phyloP scores from a whole-genome alignment of 2,329 filamentous ascomycete genomes.

The Sporothrix sp. region DNA sequence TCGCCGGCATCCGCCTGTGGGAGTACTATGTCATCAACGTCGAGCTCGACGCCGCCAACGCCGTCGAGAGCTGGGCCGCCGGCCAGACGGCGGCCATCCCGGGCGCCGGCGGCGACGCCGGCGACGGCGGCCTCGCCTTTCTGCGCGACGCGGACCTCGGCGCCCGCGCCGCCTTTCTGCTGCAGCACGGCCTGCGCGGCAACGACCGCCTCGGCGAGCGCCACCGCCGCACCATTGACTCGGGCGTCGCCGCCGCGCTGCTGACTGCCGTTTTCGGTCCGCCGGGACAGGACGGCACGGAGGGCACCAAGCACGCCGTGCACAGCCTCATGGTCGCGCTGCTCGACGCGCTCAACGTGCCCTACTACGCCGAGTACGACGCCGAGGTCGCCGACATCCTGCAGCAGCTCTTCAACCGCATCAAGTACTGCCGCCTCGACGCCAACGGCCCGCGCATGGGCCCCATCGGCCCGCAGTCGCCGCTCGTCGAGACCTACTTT shows the following conservation, averaged over 20 bases:
- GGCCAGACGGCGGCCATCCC: slow-evolving; percentile 49
- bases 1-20: slow-evolving; percentile 74
- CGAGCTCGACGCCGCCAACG: slow-evolving; percentile 57
- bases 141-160: slow-evolving; percentile 37
- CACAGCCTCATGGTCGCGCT: slow-evolving; percentile 53
- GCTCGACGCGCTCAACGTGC: slow-evolving; percentile 75
- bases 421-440: slow-evolving; percentile 91
- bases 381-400: slow-evolving; percentile 71
- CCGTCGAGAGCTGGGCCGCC: slow-evolving; percentile 60
- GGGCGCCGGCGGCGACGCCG: slow-evolving; percentile 36
- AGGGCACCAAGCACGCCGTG: too few species aligned
- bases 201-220: slow-evolving; percentile 70
- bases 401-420: slow-evolving; percentile 85
- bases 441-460: slow-evolving; percentile 82
- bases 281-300: too few species aligned
- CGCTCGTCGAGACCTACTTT: slow-evolving; percentile 90
- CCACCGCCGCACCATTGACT: slow-evolving; percentile 61
- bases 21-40: slow-evolving; percentile 86
- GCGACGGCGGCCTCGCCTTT: slow-evolving; percentile 34
- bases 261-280: slow-evolving; percentile 56
- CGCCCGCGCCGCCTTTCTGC: slow-evolving; percentile 52
- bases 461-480: slow-evolving; percentile 63
- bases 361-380: slow-evolving; percentile 89
- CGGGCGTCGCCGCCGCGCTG: slow-evolving; percentile 59
- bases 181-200: slow-evolving; percentile 59